Evolutionary conservation across 495 filamentous ascomycete species (phyloP).

Genomic region (Jackrogersella multiformis): DNA sequence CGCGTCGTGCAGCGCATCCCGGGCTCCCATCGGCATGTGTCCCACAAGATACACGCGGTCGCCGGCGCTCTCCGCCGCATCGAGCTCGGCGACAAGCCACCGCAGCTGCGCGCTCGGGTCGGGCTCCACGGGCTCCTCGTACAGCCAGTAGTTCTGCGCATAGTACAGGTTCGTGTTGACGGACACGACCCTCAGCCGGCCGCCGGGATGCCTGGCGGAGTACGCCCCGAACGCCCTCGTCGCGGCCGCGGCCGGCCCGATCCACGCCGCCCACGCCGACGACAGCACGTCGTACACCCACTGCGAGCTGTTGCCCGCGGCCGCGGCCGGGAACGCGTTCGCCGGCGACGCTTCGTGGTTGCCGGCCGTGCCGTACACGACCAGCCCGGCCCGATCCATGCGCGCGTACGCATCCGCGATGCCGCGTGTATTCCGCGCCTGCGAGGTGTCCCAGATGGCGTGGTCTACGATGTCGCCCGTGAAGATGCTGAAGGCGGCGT

Average conservation of each 20-base stretch:
- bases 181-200: constrained; percentile 63
- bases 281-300: constrained; percentile 64
- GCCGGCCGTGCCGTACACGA: constrained; percentile 61
- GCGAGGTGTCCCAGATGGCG: constrained; percentile 53
- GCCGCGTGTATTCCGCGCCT: constrained; percentile 53
- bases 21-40: constrained; percentile 60
- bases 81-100: constrained; percentile 62
- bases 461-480: constrained; percentile 62
- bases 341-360: constrained; percentile 66
- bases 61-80: constrained; percentile 58
- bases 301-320: constrained; percentile 48
- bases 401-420: constrained; percentile 57
- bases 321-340: constrained; percentile 59
- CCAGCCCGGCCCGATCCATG: constrained; percentile 49
- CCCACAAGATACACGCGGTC: constrained; percentile 65
- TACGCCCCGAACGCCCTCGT: constrained; percentile 59
- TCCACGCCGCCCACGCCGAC: constrained; percentile 57
- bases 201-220: constrained; percentile 47
- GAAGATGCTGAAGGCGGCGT: constrained; percentile 55
- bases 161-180: constrained; percentile 69
- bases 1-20: constrained; percentile 60
- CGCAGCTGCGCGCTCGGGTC: constrained; percentile 59
- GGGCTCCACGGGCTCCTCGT: constrained; percentile 57
- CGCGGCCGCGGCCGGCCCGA: constrained; percentile 50
- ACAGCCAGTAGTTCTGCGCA: constrained; percentile 63